Evolutionary conservation across 148 eudicot species (phyloP).

Genomic region (Amaranthus palmeri): DNA sequence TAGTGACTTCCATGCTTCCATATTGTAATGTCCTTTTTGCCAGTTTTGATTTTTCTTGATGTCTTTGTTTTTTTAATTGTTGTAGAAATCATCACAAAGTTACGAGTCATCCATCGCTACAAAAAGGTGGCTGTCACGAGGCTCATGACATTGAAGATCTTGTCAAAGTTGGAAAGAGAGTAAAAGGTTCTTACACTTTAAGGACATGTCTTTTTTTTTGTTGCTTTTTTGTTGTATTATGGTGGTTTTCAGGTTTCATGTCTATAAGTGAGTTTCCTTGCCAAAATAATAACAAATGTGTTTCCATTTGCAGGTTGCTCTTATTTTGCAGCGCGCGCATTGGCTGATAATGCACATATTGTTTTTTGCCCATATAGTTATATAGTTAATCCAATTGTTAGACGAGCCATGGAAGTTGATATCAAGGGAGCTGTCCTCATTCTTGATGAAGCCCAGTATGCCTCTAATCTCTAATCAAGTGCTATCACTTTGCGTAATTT

Average conservation of each 20-base stretch:
- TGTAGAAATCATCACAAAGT: conserved; percentile 70
- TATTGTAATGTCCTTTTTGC: background rate
- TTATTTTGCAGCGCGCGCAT: conserved; percentile 82
- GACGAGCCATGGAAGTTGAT: conserved; percentile 91
- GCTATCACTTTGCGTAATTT: background rate
- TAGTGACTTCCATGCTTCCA: conserved; percentile 25
- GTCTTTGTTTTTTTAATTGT: conserved; percentile 12
- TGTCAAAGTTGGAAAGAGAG: conserved; percentile 71
- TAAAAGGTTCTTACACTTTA: conserved; percentile 47
- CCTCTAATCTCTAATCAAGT: conserved; percentile 11
- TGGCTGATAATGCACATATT: conserved; percentile 84
- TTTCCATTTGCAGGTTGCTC: conserved; percentile 77
- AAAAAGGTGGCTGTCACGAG: conserved; percentile 82
- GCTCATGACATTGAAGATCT: conserved; percentile 97
- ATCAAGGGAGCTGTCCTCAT: conserved; percentile 67
- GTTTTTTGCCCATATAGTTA: conserved; percentile 93
- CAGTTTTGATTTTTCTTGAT: conserved; percentile 15
- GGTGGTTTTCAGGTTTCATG: background rate
- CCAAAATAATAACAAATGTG: background rate
- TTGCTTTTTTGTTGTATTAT: background rate
- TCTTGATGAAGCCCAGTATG: conserved; percentile 99
- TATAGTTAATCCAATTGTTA: conserved; percentile 67
- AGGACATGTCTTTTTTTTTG: background rate
- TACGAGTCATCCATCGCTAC: conserved; percentile 72
- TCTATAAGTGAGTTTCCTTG: background rate